Conservation (phyloP, 2,329 filamentous ascomycete genomes). For the Leptographium wingfieldii region DNA sequence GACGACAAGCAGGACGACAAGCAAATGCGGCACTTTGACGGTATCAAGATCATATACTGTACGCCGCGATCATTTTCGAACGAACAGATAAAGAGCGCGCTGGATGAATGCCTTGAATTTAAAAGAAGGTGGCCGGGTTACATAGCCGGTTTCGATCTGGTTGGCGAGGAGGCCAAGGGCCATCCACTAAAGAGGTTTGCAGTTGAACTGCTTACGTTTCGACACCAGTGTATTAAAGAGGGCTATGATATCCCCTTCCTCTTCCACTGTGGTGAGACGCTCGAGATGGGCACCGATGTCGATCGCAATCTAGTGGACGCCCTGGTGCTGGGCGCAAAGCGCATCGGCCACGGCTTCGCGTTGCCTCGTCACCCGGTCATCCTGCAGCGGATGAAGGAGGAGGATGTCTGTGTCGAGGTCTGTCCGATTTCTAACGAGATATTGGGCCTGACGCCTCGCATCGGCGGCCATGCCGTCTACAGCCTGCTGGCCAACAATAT, state of each 20-base stretch:
- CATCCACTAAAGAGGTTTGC: conserved; percentile 44
- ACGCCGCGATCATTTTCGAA: conserved; percentile 48
- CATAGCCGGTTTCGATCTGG: conserved; percentile 59
- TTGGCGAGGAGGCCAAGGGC: conserved; percentile 54
- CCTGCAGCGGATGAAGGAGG: conserved; percentile 51
- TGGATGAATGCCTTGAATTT: conserved; percentile 49
- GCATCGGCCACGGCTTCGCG: conserved; percentile 64
- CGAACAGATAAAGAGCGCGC: conserved; percentile 33
- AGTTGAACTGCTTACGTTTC: conserved; percentile 43
- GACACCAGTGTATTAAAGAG: conserved; percentile 32
- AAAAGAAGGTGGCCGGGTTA: conserved; percentile 43
- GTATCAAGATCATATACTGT: conserved; percentile 61
- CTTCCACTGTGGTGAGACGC: conserved; percentile 66
- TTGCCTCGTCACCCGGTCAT: conserved; percentile 53
- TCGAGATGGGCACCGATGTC: conserved; percentile 49
- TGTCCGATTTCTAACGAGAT: conserved; percentile 71
- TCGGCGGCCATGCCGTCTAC: conserved; percentile 55
- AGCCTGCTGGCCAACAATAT: conserved; percentile 57
- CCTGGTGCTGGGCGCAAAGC: conserved; percentile 50
- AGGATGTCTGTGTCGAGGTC: conserved; percentile 58
- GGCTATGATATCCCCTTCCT: conserved; percentile 54
- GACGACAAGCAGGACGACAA: conserved; percentile 5
- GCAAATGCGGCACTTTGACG: conserved; percentile 34
- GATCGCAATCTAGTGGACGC: conserved; percentile 61
- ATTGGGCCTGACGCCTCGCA: conserved; percentile 52